A percentile compares a stretch with the other conserved stretches of the same genome.
Evolutionary conservation across 306 rosid genomes (phyloP).

Genomic region (Vigna trinervia): DNA sequence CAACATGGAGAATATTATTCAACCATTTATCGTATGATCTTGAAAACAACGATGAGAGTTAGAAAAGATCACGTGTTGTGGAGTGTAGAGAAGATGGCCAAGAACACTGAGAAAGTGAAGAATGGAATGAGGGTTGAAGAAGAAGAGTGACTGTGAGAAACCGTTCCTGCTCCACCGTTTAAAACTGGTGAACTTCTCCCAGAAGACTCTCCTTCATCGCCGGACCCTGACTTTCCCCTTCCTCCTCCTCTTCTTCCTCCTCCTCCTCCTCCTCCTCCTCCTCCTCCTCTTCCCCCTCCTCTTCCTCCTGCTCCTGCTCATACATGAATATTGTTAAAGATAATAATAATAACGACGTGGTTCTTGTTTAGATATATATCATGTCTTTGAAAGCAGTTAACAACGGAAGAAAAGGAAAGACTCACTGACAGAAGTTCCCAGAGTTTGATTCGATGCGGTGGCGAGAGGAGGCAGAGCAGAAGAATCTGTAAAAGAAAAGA

Average conservation of each 20-base stretch:
- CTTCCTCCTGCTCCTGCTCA: neutral
- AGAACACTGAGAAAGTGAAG: neutral
- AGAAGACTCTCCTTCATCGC: neutral
- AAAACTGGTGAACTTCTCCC: no score
- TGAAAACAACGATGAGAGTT: neutral
- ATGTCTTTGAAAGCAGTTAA: no score
- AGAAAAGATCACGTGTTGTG: no score
- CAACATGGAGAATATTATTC: no score
- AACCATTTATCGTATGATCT: neutral
- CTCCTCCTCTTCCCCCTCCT: neutral
- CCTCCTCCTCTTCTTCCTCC: no score
- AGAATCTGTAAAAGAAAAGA: conserved; percentile 41
- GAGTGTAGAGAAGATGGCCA: neutral
- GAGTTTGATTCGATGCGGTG: conserved; percentile 29
- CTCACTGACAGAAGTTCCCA: conserved; percentile 42
- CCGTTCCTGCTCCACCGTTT: neutral
- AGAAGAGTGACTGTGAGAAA: neutral
- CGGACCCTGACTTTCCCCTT: neutral
- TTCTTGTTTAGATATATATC: neutral
- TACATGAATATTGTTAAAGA: neutral
- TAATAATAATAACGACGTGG: neutral
- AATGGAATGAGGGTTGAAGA: neutral
- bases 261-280: no score
- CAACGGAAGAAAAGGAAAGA: neutral
- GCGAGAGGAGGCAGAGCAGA: conserved; percentile 61